Evolutionary conservation across 2,329 filamentous ascomycete genomes (phyloP).

Genomic region (Calonectria hawksworthii): DNA sequence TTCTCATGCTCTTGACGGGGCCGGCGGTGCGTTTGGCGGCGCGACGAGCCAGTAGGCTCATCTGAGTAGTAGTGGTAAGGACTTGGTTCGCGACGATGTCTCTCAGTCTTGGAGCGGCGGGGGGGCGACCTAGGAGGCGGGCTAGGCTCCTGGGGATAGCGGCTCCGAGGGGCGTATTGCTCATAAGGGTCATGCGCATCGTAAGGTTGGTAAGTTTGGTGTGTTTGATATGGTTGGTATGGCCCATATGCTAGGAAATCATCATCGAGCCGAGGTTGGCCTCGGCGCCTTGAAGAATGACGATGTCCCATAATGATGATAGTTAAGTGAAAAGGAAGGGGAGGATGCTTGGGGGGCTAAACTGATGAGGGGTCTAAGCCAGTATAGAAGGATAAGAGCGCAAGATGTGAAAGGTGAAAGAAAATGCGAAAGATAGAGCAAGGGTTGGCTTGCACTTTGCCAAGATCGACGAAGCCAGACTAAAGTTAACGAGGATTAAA

Average conservation of each 20-base stretch:
- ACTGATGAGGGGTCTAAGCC: background rate
- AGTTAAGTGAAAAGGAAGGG: background rate
- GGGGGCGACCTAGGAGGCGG: slow-evolving; percentile 32
- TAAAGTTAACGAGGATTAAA: slow-evolving; percentile 18
- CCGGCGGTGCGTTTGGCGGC: slow-evolving; percentile 14
- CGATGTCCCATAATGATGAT: slow-evolving; percentile 43
- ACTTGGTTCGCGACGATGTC: slow-evolving; percentile 37
- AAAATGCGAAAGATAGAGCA: background rate
- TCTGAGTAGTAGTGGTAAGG: slow-evolving; percentile 35
- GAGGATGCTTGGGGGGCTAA: background rate
- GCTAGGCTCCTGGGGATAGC: slow-evolving; percentile 16
- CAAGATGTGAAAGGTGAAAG: slow-evolving; percentile 1
- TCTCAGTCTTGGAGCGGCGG: slow-evolving; percentile 42
- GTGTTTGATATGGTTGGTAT: background rate
- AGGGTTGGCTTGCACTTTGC: background rate
- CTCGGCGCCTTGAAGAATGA: slow-evolving; percentile 41
- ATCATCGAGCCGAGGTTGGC: slow-evolving; percentile 43
- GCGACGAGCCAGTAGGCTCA: slow-evolving; percentile 26
- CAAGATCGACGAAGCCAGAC: slow-evolving; percentile 29
- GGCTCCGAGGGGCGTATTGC: slow-evolving; percentile 29
- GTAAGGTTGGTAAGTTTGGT: background rate
- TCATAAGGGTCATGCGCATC: slow-evolving; percentile 35
- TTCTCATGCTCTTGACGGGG: slow-evolving; percentile 34
- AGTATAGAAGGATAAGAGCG: background rate
- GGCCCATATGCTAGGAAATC: slow-evolving; percentile 40